Base-by-base conservation (phyloP, 2,329 filamentous ascomycete species). In the Trichoderma cornu-damae region DNA sequence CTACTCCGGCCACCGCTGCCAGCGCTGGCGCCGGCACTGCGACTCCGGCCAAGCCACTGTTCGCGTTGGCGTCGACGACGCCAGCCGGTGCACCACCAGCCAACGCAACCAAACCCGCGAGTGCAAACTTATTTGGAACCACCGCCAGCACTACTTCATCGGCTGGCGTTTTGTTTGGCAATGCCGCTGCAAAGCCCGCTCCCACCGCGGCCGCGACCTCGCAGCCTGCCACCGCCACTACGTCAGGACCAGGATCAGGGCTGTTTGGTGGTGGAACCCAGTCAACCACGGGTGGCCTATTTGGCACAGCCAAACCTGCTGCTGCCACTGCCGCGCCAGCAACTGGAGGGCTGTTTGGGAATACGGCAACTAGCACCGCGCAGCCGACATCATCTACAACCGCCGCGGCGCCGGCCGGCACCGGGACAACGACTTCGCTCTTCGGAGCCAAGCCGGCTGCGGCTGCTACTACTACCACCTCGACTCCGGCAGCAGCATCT, bases 1-100 rank as follows among this genome's bases (percentile, higher is more conserved):
- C 48, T 22, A 53, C 59, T 5, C 26, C 63, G 18, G 54, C 65
- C 9, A 51, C 64, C 24, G 56, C 64, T 14, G 49, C 63, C 9
- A 51, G 62, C 12, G 52, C 65, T 24, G 54, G 64, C 7, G 49
- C 63, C 14, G 49, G 62, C 67, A 62, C 74, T 20, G 67, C 71
- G 18, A 73, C 74, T 49, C 68, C 72, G 22, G 70, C 71, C n/a
- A 82, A 81, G 67, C 75, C 78, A 14, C 59, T 73, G 53, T 76
- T 81, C 56, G 63, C 68, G n/a, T 64, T 80, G 32, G 71, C 73
- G 54, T 82, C 80, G 16, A 82, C 79, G 2, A 82, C 80, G 34
- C 79, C 80, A 14, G 79, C 80, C 20, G 80, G 80, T 34, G 75
- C 77, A n/a, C 80, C 80, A 56, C 79, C 79, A 0, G 65, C 72